Evolutionary conservation across 208 protist species (phyloP).

Genomic region (Crithidia brevicula): DNA sequence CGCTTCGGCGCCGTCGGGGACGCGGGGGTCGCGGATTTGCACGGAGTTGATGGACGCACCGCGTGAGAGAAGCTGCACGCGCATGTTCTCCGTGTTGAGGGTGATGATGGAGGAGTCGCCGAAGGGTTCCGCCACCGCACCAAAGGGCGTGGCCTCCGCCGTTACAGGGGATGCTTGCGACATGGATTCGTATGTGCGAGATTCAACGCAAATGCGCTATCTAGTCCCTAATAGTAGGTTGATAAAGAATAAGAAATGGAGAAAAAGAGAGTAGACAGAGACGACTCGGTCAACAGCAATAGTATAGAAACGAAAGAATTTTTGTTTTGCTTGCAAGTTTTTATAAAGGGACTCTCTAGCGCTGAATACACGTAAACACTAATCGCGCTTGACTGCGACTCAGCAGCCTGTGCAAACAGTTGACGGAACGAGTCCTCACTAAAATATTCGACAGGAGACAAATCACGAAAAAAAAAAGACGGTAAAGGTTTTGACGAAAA

Average conservation of each 20-base stretch:
- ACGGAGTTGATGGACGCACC: conserved; percentile 74
- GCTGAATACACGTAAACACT: too few relatives aligned
- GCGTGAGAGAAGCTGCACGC: conserved; percentile 66
- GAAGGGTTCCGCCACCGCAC: conserved; percentile 55
- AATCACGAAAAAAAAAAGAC: too few relatives aligned
- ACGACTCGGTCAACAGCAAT: too few relatives aligned
- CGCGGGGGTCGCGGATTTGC: conserved; percentile 51
- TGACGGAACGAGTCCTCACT: too few relatives aligned
- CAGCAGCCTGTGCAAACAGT: too few relatives aligned
- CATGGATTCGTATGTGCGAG: conserved; percentile 7
- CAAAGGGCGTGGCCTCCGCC: conserved; percentile 12
- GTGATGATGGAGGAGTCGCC: conserved; percentile 59
- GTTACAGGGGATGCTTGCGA: conserved; percentile 5
- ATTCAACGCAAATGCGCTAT: background rate
- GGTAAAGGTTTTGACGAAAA: too few relatives aligned
- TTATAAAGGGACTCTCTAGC: too few relatives aligned
- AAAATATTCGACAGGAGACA: too few relatives aligned
- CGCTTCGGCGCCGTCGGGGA: conserved; percentile 14
- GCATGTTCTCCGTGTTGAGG: conserved; percentile 48
- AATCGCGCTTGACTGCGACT: too few relatives aligned
- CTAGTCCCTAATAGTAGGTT: background rate
- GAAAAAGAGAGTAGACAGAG: too few relatives aligned
- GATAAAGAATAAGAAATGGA: background rate
- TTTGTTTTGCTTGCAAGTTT: too few relatives aligned
- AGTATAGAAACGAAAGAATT: too few relatives aligned